Base-by-base conservation (phyloP, 805 yeast species). In the Yarrowia sp. region DNA sequence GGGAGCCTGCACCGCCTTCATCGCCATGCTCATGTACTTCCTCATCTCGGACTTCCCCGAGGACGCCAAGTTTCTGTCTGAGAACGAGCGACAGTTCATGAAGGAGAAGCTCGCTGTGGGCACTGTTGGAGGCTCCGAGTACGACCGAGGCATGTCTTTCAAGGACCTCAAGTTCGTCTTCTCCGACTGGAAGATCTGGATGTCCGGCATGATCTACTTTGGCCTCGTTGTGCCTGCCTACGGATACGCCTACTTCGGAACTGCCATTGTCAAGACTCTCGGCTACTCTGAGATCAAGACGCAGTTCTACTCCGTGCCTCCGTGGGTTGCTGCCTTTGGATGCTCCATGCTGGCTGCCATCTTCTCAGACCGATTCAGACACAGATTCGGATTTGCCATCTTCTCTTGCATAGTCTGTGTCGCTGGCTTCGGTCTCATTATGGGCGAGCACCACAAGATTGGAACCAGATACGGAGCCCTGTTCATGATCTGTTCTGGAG, bases 261-360 rank as follows among this genome's bases (percentile, higher is more conserved):
- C 89, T 42, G 77, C 86, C 29, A 86, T 86, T 69, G 84, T 86
- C 69, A 76, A 76, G 59, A 73, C 80, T 39, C 76, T 86, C 75
- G 86, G 87, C 19, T 79, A 85, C 76, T 80, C 89, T 2, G 85
- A 89, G 2, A 86, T 84, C 68, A 77, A 81, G 62, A 93, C 96
- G 9, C 90, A 90, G 72, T 81, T 86, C 62, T 86, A 85, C 74
- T 87, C 96, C 0, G 88, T 90, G 53, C 91, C 90, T 66, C 96
- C 96, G 19, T 90, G 96, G 92, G 77, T 88, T 41, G 75, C 80
- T 27, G 88, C 96, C 0, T 87, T 90, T 69, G 90, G 86, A 6
- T 75, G 81, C 32, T 81, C 86, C 44, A 84, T 86, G 74, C 68
- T 82, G 4, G 65, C 80, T n/a, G 93, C 96, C 0, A 75, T 78